Evolutionary conservation across 148 eudicot genomes (phyloP), one percentile per base, ranked within the genome.

Genomic region (Cornus florida): DNA sequence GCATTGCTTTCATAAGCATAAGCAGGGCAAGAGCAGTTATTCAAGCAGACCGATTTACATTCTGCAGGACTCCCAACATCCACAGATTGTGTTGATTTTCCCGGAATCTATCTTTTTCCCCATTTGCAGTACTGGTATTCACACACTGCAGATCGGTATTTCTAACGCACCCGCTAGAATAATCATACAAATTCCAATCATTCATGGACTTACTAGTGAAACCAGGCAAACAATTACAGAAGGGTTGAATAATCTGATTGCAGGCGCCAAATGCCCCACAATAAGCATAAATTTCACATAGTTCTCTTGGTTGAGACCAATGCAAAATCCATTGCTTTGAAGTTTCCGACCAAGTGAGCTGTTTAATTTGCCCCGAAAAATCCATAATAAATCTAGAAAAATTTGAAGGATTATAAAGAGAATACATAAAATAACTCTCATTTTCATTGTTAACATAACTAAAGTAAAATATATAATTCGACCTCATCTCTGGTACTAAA

Each of bases 181-280:
- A 88, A 87, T 90, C 91, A 78, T 32, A 80, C 81, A 83, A 75
- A 50, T 60, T 75, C 91, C 91, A 88, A 76, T 87, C 86, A 56
- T 1, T 68, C 3, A 46, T 50, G 10, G 56, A 82, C 38, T 43
- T 76, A 10, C 76, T 78, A 67, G 17, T 32, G 57, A 84, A 90
- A 24, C 90, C 89, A 3, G 57, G 11, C 64, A 88, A 81, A 67
- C 93, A 90, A 69, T 66, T 73, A 76, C 93, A 90, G 72, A 66
- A 87, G 10, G 90, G 87, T 79, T 75, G 33, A 0, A 77, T 71
- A 28, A 72, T 81, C 72, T 87, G 76, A 22, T 70, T 78, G 65
- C 93, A 90, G 14, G 71, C 73, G 53, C 91, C 89, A 87, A 80
- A 90, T 7, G 75, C 81, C 66, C 93, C 93, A 80, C 93, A 90